A percentile compares a stretch with the other conserved stretches of the same genome.
Evolutionary conservation across 768 basidiomycete genomes (phyloP).

Genomic region (Mycena polygramma): DNA sequence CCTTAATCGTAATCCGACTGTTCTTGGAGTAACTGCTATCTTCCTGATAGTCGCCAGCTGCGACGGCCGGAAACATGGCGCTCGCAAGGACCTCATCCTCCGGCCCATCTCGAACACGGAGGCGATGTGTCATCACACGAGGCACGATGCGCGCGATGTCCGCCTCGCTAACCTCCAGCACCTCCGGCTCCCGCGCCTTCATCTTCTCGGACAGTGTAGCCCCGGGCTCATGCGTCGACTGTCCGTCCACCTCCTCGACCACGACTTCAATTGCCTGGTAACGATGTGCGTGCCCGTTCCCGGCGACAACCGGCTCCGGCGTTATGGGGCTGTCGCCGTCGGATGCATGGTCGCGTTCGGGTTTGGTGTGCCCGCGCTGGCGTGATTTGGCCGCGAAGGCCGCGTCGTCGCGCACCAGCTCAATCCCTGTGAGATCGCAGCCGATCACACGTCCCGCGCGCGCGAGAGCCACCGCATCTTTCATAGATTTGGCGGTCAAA

Average conservation of each 20-base stretch:
- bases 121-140: slow-evolving; percentile 79
- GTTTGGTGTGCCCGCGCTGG: slow-evolving; percentile 29
- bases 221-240: slow-evolving; percentile 23
- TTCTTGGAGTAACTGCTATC: slow-evolving; percentile 51
- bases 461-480: slow-evolving; percentile 76
- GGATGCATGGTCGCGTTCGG: slow-evolving; percentile 34
- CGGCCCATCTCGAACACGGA: slow-evolving; percentile 77
- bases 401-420: slow-evolving; percentile 55
- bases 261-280: slow-evolving; percentile 38
- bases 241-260: slow-evolving; percentile 34
- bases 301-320: neutral
- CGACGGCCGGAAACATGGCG: slow-evolving; percentile 66
- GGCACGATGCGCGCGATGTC: slow-evolving; percentile 83
- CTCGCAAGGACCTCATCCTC: slow-evolving; percentile 79
- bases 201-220: slow-evolving; percentile 18
- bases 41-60: neutral
- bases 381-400: slow-evolving; percentile 25
- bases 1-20: slow-evolving; percentile 67
- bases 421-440: slow-evolving; percentile 70
- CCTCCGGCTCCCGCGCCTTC: slow-evolving; percentile 40
- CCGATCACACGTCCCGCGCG: slow-evolving; percentile 78
- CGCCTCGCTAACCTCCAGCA: slow-evolving; percentile 77
- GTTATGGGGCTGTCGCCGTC: slow-evolving; percentile 22
- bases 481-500: slow-evolving; percentile 70
- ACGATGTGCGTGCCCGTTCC: slow-evolving; percentile 33